Conservation (phyloP, 2,329 filamentous ascomycete genomes). For the Ophiocordyceps unilateralis region DNA sequence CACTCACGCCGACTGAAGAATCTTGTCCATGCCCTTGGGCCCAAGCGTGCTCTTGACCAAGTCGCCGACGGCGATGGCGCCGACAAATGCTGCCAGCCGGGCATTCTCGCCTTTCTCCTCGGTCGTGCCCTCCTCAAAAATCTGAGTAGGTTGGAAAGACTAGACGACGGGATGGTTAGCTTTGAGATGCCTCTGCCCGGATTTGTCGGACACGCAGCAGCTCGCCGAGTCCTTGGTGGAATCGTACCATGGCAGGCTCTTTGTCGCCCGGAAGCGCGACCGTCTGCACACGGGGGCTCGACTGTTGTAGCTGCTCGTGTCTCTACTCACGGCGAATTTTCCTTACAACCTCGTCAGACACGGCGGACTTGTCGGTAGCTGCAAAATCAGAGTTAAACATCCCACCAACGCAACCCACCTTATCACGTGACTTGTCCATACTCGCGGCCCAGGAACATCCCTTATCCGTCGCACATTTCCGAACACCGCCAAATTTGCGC, state of each 20-base stretch:
- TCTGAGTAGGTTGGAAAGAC: constrained; percentile 81
- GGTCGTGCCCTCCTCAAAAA: constrained; percentile 91
- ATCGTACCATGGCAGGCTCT: background rate
- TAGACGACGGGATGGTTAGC: constrained; percentile 9
- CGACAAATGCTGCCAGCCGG: constrained; percentile 92
- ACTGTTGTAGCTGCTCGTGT: background rate
- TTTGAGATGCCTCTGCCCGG: background rate
- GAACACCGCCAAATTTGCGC: constrained; percentile 22
- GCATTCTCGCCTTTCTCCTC: constrained; percentile 99
- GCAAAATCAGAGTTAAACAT: background rate
- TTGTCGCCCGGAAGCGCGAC: background rate
- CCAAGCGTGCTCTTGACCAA: constrained; percentile 94
- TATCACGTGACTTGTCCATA: constrained; percentile 25
- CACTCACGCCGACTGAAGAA: constrained; percentile 79
- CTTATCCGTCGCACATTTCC: constrained; percentile 25
- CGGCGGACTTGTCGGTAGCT: background rate
- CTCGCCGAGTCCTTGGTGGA: background rate
- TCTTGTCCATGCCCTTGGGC: constrained; percentile 98
- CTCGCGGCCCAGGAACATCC: constrained; percentile 18
- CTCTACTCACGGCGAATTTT: background rate
- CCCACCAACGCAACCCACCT: constrained; percentile 3
- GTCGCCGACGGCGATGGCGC: constrained; percentile 93
- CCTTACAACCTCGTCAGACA: background rate
- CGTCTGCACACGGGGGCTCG: background rate
- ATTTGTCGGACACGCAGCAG: background rate